Percentiles rank a stretch among this genome's conserved stretches.
Evolutionary conservation across 108 stramenopile genomes (phyloP).

Genomic region (Pseudonitzschia pungens): DNA sequence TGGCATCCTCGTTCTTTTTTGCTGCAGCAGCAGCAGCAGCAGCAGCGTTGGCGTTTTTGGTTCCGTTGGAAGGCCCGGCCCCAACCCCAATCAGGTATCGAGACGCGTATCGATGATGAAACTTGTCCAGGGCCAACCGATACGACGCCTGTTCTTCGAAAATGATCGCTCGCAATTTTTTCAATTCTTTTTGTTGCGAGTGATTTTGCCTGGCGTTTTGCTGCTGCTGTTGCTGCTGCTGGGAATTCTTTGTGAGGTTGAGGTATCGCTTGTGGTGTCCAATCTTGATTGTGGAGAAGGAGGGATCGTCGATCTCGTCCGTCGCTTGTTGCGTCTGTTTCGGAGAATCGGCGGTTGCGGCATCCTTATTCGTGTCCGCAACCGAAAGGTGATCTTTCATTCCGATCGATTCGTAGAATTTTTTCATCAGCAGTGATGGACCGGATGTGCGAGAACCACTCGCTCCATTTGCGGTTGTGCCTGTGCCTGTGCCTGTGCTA

Average conservation of each 20-base stretch:
- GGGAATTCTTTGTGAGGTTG: slow-evolving; percentile 15
- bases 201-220: slow-evolving; percentile 17
- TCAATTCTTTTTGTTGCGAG: slow-evolving; percentile 19
- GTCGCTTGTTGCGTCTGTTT: not conserved
- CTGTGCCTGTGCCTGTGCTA: not conserved
- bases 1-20: not conserved
- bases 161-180: slow-evolving; percentile 6
- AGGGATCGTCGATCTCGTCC: slow-evolving; percentile 35
- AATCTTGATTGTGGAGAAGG: slow-evolving; percentile 23
- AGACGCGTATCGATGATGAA: slow-evolving; percentile 15
- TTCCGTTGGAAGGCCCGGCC: not conserved
- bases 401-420: slow-evolving; percentile 23
- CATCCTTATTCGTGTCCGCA: not conserved
- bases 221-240: slow-evolving; percentile 14
- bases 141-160: slow-evolving; percentile 29
- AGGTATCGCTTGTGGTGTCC: slow-evolving; percentile 33
- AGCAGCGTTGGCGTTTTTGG: not conserved
- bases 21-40: no score
- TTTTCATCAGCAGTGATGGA: slow-evolving; percentile 10
- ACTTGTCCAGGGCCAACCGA: slow-evolving; percentile 24
- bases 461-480: not conserved
- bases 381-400: not conserved
- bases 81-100: slow-evolving; percentile 24
- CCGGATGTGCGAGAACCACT: not conserved
- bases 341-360: not conserved